These are phyloP conservation scores for Flaveria floridana DNA, from an alignment of 140 eudicot species.

Conservation along the genomic window DNA sequence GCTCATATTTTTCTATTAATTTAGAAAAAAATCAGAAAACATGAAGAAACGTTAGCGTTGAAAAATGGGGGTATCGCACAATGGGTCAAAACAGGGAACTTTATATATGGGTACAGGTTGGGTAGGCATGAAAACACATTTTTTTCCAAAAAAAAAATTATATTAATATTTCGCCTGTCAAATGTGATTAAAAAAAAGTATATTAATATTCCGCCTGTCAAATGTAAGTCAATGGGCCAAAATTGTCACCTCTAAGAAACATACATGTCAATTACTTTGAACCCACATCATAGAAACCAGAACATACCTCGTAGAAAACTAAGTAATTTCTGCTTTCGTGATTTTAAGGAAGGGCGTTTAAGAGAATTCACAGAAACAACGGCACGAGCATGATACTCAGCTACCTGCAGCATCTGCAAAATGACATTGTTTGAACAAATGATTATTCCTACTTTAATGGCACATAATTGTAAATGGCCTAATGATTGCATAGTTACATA, in stretches of 20 bases:
- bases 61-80: neutral
- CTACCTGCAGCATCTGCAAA: constrained; percentile 85
- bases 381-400: constrained; percentile 80
- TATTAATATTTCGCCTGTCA: neutral
- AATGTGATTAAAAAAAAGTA: neutral
- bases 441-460: neutral
- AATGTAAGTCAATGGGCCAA: neutral
- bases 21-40: constrained; percentile 8
- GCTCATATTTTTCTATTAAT: constrained; percentile 73
- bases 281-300: neutral
- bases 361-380: constrained; percentile 69
- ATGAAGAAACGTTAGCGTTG: neutral
- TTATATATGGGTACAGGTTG: neutral
- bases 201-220: neutral
- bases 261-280: neutral
- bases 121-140: neutral
- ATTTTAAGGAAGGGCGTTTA: constrained; percentile 86
- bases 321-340: constrained; percentile 84
- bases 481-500: neutral
- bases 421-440: neutral
- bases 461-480: neutral
- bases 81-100: neutral
- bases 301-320: constrained; percentile 70
- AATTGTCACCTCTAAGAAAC: neutral
- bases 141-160: neutral